A percentile compares a stretch with the other conserved stretches of the same genome.
Evolutionary conservation across 2,329 filamentous ascomycete species (phyloP).

Genomic region (Fusarium guadeloupense): DNA sequence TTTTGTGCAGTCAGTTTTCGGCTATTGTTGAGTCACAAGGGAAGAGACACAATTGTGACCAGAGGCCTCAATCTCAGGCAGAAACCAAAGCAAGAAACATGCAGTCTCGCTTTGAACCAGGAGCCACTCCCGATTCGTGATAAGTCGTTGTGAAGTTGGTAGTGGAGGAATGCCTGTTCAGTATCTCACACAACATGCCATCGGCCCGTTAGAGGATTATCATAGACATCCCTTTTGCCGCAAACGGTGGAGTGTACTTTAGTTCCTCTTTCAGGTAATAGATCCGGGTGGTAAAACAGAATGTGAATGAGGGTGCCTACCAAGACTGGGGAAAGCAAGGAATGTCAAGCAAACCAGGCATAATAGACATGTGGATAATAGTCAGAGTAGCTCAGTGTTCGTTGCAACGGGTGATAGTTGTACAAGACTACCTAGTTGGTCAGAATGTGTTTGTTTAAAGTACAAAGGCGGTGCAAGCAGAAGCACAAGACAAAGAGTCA

Average conservation of each 20-base stretch:
- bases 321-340: background rate
- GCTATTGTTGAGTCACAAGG: conserved; percentile 25
- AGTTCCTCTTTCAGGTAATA: conserved; percentile 21
- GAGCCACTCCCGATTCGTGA: conserved; percentile 25
- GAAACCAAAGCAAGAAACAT: conserved; percentile 32
- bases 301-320: conserved; percentile 10
- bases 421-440: background rate
- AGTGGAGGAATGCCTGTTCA: conserved; percentile 28
- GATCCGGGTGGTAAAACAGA: background rate
- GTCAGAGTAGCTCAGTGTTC: background rate
- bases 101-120: conserved; percentile 15
- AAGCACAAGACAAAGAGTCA: conserved; percentile 4
- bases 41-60: conserved; percentile 15
- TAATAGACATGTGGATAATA: background rate
- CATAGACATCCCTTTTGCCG: background rate
- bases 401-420: background rate
- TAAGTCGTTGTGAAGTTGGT: conserved; percentile 27
- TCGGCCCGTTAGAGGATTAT: conserved; percentile 9
- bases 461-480: conserved; percentile 28
- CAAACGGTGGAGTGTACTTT: conserved; percentile 16
- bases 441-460: conserved; percentile 6
- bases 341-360: background rate
- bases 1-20: conserved; percentile 7
- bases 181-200: conserved; percentile 6
- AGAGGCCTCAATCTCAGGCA: conserved; percentile 36